These are phyloP conservation scores for Podaxis sp. DNA, from an alignment of 768 basidiomycete genomes.

Conservation along the genomic window DNA sequence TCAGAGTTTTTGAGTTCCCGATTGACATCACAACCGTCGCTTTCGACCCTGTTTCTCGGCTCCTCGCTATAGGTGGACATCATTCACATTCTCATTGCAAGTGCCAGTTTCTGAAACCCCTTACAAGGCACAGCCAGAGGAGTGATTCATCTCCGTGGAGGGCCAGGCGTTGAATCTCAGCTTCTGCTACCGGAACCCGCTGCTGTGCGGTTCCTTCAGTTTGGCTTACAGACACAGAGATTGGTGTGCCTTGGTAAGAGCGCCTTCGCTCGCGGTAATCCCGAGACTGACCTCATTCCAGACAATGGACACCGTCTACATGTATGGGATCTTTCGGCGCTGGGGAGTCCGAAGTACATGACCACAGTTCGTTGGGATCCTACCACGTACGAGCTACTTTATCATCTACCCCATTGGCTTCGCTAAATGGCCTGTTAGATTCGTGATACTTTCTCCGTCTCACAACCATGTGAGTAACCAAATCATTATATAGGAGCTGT, in stretches of 20 bases:
- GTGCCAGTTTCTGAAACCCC: conserved; percentile 9
- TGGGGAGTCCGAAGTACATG: conserved; percentile 53
- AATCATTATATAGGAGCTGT: conserved; percentile 6
- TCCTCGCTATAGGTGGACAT: conserved; percentile 59
- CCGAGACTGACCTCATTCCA: conserved; percentile 19
- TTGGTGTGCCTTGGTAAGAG: conserved; percentile 63
- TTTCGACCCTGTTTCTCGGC: conserved; percentile 56
- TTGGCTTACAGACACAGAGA: conserved; percentile 52
- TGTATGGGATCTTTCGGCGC: conserved; percentile 57
- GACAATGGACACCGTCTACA: conserved; percentile 58
- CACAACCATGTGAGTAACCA: conserved; percentile 61
- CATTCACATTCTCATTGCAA: background rate
- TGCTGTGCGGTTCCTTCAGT: conserved; percentile 60
- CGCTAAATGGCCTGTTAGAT: conserved; percentile 35
- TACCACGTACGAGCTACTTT: conserved; percentile 38
- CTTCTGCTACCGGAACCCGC: conserved; percentile 45
- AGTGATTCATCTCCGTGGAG: conserved; percentile 63
- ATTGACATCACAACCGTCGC: conserved; percentile 53
- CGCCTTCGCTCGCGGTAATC: background rate
- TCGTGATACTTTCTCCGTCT: conserved; percentile 62
- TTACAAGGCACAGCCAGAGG: conserved; percentile 64
- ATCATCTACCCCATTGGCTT: conserved; percentile 1
- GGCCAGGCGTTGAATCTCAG: conserved; percentile 58
- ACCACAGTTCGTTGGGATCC: conserved; percentile 49
- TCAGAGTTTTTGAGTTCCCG: conserved; percentile 51